Base-by-base conservation (phyloP, 768 basidiomycete genomes). In the Naganishia randhawae region DNA sequence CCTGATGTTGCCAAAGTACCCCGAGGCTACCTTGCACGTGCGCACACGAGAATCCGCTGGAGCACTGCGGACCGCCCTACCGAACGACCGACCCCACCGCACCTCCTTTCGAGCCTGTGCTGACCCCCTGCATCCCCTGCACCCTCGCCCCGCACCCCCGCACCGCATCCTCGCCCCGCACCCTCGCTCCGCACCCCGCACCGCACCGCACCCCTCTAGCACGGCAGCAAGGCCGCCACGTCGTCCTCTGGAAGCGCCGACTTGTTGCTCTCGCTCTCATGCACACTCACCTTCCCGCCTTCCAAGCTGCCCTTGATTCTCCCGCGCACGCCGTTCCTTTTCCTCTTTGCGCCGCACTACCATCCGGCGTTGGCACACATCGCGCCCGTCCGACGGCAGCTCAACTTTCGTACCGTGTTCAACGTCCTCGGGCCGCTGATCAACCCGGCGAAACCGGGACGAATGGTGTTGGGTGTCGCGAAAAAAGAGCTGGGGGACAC, bases 371-470 rank as follows among this genome's bases (percentile, higher is more conserved):
- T 97, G 53, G 90, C 89, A 6, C 81, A 85, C 66, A 84, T 98
- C 71, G 89, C 89, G 0, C 92, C 95, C 0, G 85, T 89, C 75
- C 88, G 95, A 65, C 89, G 89, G 74, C 82, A 86, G 0, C 85
- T 98, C 63, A 92, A 92, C 52, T 97, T 95, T 83, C 88, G 93
- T 52, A 97, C 95, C 10, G 88, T 99, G 82, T 97, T 96, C 85
- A 98, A 99, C 81, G 82, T 93, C 68, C 84, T 97, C 35, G 94
- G 96, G 0, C 96, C 95, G 0, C 85, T 98, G 42, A 89, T 95
- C 80, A 97, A 95, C 80, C 96, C 95, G 2, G 88, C 91, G 0
- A 81, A 83, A 10, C 95, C 96, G 2, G 84, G 84, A 3, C 88
- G 91, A 2, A 93, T 97, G 89, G 86, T 98, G 4, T 83, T 98